Evolutionary conservation across 495 filamentous ascomycete species (phyloP).

Genomic region (Aspergillus bridgeri): DNA sequence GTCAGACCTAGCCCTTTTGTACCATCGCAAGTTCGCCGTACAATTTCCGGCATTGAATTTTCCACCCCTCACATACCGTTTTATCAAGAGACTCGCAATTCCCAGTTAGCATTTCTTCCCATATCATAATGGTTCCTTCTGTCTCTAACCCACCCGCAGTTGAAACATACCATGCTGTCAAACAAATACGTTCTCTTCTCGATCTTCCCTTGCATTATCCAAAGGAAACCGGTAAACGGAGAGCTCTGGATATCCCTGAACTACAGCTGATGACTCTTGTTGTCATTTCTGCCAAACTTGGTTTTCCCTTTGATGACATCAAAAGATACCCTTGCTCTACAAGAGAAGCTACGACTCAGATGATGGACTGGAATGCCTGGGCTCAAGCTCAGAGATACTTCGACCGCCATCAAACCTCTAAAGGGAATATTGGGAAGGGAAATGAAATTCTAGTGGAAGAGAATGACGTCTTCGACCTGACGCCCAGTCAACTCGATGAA

Average conservation of each 20-base stretch:
- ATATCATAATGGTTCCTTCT: not conserved
- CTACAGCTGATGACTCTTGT: conserved; percentile 65
- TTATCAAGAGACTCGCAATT: conserved; percentile 69
- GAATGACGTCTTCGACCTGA: conserved; percentile 66
- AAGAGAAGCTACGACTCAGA: conserved; percentile 57
- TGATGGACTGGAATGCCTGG: conserved; percentile 75
- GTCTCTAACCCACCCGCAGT: conserved; percentile 42
- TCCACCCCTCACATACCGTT: conserved; percentile 61
- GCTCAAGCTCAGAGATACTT: conserved; percentile 46
- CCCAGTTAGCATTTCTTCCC: conserved; percentile 56
- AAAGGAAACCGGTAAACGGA: conserved; percentile 21
- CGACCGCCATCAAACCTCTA: conserved; percentile 22
- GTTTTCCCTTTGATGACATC: conserved; percentile 69
- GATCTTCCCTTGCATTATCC: conserved; percentile 56
- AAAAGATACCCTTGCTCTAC: conserved; percentile 51
- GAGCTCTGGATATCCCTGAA: conserved; percentile 61
- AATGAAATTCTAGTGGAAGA: conserved; percentile 56
- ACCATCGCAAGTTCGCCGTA: conserved; percentile 64
- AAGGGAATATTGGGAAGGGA: conserved; percentile 32
- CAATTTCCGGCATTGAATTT: conserved; percentile 69
- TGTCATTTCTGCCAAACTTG: conserved; percentile 74
- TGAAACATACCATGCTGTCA: conserved; percentile 64
- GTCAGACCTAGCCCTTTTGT: conserved; percentile 57
- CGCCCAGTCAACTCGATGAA: conserved; percentile 63
- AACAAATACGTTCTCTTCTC: conserved; percentile 55